phyloP scores from a whole-genome alignment of 2,329 filamentous ascomycete genomes.

The Emmonsiellopsis sp. region DNA sequence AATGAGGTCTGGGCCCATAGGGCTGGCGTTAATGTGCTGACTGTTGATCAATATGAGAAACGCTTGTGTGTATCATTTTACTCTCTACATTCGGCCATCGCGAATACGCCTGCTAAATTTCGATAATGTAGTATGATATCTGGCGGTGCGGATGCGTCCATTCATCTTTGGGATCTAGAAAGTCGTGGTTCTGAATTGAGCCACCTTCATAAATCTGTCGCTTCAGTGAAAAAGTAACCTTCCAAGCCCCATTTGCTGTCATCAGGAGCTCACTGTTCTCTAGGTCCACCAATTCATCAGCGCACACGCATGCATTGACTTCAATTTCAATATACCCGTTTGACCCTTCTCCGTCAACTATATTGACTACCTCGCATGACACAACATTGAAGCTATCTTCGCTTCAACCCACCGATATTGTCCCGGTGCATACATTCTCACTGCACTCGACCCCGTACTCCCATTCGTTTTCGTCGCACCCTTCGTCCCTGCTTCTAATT shows the following conservation, averaged over 20 bases:
- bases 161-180: constrained; percentile 83
- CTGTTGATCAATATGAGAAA: constrained; percentile 74
- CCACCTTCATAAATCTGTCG: constrained; percentile 45
- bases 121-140: constrained; percentile 56
- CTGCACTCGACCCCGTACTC: constrained; percentile 41
- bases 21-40: constrained; percentile 68
- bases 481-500: constrained; percentile 63
- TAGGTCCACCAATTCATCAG: constrained; percentile 23
- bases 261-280: neutral
- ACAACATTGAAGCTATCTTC: constrained; percentile 36
- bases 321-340: constrained; percentile 41
- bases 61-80: constrained; percentile 46
- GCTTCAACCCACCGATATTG: constrained; percentile 29
- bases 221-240: constrained; percentile 27
- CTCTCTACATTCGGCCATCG: neutral
- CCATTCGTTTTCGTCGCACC: constrained; percentile 61
- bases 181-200: constrained; percentile 39
- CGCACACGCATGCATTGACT: constrained; percentile 38
- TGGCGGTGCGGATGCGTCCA: constrained; percentile 73
- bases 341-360: constrained; percentile 36
- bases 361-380: constrained; percentile 38
- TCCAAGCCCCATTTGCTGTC: constrained; percentile 6
- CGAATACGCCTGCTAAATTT: neutral
- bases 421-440: constrained; percentile 35
- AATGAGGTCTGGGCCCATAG: constrained; percentile 50